Evolutionary conservation across 2,329 filamentous ascomycete genomes (phyloP), one percentile per base, ranked within the genome.

Genomic region (Pezizomycotina sp.): DNA sequence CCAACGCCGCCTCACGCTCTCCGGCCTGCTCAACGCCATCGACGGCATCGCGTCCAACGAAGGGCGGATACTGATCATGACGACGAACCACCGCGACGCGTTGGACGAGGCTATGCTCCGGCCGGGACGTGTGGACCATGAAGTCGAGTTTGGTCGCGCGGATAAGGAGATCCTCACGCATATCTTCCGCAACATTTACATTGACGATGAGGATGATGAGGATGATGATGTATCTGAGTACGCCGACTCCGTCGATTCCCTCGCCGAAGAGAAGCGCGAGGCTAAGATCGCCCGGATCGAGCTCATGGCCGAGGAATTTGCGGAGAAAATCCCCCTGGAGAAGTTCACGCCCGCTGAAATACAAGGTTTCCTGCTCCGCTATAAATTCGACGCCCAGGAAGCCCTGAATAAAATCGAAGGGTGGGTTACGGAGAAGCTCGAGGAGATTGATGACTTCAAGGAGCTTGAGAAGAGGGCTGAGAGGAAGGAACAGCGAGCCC

Each of bases 1-100:
- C 38, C 10, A 43, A 39, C 38, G 41, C 19, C 31, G 22, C 3
- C 46, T 51, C 27, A 79, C 77, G 1, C 64, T 89, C 2, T 80
- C 77, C 0, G 79, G 79, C 1, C 64, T 91, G 1, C 65, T 91
- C 33, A 91, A 91, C 55, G 76, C 77, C 39, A 81, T 91, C 25
- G 80, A 91, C 50, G 78, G 81, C 24, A 69, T 74, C 5, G 68
- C 68, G 12, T 71, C 68, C 6, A 68, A 72, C 45, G 70, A 74
- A 50, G 51, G 50, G 6, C 46, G 51, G 18, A 50, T 53, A 20
- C 30, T 53, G 5, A 51, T 53, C 35, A 53, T 53, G 51, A 53
- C 51, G n/a, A 52, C 51, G 8, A 53, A 53, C 30, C 46, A 53
- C 26, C 47, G 45, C 10, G 50, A 53, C 27, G 36, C 38, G 8